Base-by-base conservation (phyloP, 148 eudicot genomes). In the Rhododendron ferrugineum region DNA sequence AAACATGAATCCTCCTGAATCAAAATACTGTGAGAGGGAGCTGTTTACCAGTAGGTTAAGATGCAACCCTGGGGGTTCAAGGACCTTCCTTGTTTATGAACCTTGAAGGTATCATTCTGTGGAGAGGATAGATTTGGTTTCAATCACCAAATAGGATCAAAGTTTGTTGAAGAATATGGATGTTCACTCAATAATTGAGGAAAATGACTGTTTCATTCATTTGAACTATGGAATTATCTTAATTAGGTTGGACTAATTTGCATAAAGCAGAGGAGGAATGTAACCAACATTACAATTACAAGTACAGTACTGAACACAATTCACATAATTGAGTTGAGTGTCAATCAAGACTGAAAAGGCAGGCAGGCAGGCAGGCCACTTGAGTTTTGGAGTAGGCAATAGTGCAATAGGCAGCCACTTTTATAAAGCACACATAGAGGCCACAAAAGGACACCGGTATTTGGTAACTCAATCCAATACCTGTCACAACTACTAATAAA, bases 401-500 rank as follows among this genome's bases (percentile, higher is more conserved):
- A 74, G 76, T 30, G 81, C 44, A 78, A 66, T 28, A 80, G 30
- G 20, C 49, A 54, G 34, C 73, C 78, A 66, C 62, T 26, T 82
- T 46, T 46, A 46, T 22, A 52, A 26, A 22, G 44, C 68, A 40
- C 44, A 40, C 44, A 84, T 1, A 82, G 66, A 23, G 75, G 85
- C 36, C 84, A 64, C 85, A 76, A 81, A 49, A 89, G 52, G 90
- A 89, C 90, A 85, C 28, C 4, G 11, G 82, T 85, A 89, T 89
- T 89, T 82, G 88, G 88, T 89, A 78, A 58, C 82, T 81, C 85
- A 88, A 86, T 22, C 90, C 89, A 79, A 85, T 82, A 82, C 83
- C 23, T 40, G 32, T 75, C 76, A 0, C 13, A 42, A 37, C 26
- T 66, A 66, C 49, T 49, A 76, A 37, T 26, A 34, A 26, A 16